Conservation (phyloP, 2,329 filamentous ascomycete genomes). For the Pestalotiopsis sp. region DNA sequence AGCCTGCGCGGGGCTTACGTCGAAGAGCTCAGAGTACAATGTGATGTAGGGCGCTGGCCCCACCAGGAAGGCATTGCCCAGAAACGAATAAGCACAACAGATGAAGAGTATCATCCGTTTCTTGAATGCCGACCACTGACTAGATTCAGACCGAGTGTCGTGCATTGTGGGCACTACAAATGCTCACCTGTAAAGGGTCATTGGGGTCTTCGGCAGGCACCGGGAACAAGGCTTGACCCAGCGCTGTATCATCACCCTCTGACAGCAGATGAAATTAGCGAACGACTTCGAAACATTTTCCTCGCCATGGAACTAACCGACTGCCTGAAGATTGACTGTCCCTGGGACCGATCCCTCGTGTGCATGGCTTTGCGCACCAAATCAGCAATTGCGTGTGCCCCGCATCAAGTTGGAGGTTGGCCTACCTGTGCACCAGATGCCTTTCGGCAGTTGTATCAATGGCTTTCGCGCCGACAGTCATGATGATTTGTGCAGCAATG, state of each 20-base stretch:
- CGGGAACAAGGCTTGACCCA: constrained; percentile 63
- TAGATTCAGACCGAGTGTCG: neutral
- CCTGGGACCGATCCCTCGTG: constrained; percentile 28
- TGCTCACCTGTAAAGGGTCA: constrained; percentile 54
- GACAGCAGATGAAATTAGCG: neutral
- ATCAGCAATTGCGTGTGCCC: neutral
- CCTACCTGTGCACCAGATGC: constrained; percentile 11
- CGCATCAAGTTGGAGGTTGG: neutral
- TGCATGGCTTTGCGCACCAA: constrained; percentile 23
- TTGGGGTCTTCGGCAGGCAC: constrained; percentile 64
- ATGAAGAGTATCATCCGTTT: constrained; percentile 59
- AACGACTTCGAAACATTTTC: no score
- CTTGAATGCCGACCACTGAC: constrained; percentile 55
- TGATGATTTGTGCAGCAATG: neutral
- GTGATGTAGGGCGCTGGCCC: constrained; percentile 62
- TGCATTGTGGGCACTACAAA: neutral
- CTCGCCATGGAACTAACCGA: constrained; percentile 22
- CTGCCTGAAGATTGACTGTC: constrained; percentile 33
- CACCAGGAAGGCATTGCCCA: constrained; percentile 58
- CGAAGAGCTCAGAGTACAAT: constrained; percentile 55
- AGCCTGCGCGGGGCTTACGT: constrained; percentile 50
- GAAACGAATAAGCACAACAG: constrained; percentile 58
- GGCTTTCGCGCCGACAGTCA: neutral
- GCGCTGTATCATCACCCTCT: constrained; percentile 62
- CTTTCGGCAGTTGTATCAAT: neutral